These are phyloP conservation scores for Globisporangium spiculum DNA, from an alignment of 352 stramenopile genomes.

Conservation along the genomic window DNA sequence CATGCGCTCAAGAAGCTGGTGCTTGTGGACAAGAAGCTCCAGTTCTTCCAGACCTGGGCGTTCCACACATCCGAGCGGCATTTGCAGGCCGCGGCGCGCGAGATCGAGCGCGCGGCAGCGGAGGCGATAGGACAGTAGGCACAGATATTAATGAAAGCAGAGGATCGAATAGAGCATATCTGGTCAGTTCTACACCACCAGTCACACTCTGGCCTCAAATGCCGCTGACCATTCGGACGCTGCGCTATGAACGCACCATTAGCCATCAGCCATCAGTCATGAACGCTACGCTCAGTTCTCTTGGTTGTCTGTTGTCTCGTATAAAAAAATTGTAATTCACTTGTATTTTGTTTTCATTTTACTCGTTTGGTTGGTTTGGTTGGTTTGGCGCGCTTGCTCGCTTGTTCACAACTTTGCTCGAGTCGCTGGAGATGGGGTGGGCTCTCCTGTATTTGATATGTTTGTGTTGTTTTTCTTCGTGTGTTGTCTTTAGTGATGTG, in stretches of 20 bases:
- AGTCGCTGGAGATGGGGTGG: not conserved
- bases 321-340: not conserved
- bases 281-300: not conserved
- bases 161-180: no score
- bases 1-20: conserved; percentile 27
- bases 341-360: conserved; percentile 3
- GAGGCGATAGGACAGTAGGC: not conserved
- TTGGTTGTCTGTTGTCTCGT: not conserved
- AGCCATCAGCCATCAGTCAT: not conserved
- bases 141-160: not conserved
- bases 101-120: conserved; percentile 7
- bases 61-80: conserved; percentile 22
- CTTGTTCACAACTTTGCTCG: not conserved
- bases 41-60: conserved; percentile 58
- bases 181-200: no score
- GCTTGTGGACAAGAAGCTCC: conserved; percentile 45
- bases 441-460: not conserved
- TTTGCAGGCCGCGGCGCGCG: conserved; percentile 6
- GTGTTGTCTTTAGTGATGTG: not conserved
- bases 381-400: no score
- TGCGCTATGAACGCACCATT: not conserved
- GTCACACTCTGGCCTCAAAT: not conserved
- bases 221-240: not conserved
- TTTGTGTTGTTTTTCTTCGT: not conserved
- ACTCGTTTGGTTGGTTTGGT: not conserved